A percentile compares a stretch with the other conserved stretches of the same genome.
Evolutionary conservation across 192 early-diverging fungal species (phyloP).

Genomic region (Dissophora globulifera): DNA sequence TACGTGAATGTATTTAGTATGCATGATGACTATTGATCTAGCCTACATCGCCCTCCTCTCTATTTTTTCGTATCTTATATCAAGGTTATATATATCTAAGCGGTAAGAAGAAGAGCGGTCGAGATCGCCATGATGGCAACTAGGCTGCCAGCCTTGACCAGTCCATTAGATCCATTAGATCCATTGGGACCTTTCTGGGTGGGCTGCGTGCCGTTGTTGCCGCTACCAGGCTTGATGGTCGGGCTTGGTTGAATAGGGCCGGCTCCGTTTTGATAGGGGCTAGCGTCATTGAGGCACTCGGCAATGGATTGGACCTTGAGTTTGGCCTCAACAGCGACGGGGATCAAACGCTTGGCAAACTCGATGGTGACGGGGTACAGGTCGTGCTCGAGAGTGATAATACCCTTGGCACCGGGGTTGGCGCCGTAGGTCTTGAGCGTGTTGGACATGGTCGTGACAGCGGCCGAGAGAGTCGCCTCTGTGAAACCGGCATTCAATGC

Average conservation of each 20-base stretch:
- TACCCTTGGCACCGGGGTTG: conserved; percentile 43
- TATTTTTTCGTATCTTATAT: too few relatives aligned
- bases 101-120: too few relatives aligned
- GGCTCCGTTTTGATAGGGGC: conserved; percentile 22
- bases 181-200: not conserved
- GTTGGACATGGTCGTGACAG: conserved; percentile 5
- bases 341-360: conserved; percentile 52
- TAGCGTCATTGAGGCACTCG: conserved; percentile 36
- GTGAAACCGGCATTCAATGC: conserved; percentile 20
- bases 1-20: too few relatives aligned
- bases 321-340: conserved; percentile 20
- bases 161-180: too few relatives aligned
- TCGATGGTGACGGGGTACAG: conserved; percentile 54
- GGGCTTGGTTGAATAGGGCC: too few relatives aligned
- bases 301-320: conserved; percentile 40
- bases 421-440: conserved; percentile 41
- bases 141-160: too few relatives aligned
- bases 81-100: too few relatives aligned
- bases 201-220: not conserved
- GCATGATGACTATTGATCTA: too few relatives aligned
- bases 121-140: too few relatives aligned
- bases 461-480: conserved; percentile 4
- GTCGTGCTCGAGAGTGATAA: conserved; percentile 66
- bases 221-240: not conserved
- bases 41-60: too few relatives aligned